Conservation (phyloP, 1,139 yeast genomes). For the Debaryomycetaceae sp. region DNA sequence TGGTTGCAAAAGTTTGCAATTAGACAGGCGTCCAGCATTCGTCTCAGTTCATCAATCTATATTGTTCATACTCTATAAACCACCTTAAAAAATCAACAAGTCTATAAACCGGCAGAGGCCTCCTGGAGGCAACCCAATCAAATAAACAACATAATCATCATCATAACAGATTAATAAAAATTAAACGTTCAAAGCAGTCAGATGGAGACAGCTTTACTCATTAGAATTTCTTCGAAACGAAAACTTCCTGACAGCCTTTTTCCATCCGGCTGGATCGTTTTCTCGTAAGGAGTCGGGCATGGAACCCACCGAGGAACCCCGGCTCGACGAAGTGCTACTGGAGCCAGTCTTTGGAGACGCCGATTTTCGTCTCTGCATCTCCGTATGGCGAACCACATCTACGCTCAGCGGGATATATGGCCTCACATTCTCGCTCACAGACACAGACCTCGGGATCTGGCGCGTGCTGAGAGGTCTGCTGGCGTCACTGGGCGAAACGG, state of each 20-base stretch:
- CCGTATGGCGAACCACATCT: background rate
- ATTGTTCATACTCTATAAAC: background rate
- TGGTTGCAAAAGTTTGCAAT: too few relatives aligned
- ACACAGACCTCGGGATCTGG: conserved; percentile 5
- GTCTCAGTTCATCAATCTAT: background rate
- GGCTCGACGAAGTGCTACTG: conserved; percentile 11
- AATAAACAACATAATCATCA: background rate
- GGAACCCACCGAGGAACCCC: conserved; percentile 20
- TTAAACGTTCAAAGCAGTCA: background rate
- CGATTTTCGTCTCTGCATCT: background rate
- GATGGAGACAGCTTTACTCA: conserved; percentile 5
- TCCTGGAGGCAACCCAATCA: background rate
- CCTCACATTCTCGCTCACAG: background rate
- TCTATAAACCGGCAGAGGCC: background rate
- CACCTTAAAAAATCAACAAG: background rate
- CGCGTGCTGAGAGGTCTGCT: background rate
- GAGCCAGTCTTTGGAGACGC: conserved; percentile 1
- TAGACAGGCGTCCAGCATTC: too few relatives aligned
- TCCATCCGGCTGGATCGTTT: conserved; percentile 19
- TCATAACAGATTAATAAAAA: background rate
- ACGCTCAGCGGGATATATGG: background rate
- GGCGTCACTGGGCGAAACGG: conserved; percentile 3
- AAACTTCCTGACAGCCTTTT: conserved; percentile 24
- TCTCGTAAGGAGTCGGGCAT: conserved; percentile 17
- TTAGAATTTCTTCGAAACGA: conserved; percentile 23